Conservation (phyloP, 2,329 filamentous ascomycete genomes). For the Penicillium crustosum region DNA sequence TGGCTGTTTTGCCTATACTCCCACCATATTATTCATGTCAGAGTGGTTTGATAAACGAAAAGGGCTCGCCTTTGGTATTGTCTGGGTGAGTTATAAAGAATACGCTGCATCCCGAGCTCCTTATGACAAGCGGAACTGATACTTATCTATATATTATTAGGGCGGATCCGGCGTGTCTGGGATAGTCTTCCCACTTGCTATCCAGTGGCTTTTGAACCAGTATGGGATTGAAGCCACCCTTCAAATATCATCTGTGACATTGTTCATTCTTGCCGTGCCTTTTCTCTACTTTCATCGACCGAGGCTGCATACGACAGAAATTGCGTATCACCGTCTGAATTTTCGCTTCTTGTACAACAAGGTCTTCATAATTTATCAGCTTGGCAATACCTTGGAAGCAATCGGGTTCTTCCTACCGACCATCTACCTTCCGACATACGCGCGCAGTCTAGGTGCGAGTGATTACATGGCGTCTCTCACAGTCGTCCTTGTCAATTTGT, state of each 20-base stretch:
- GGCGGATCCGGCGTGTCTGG: constrained; percentile 36
- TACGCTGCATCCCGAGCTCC: neutral
- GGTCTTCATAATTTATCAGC: constrained; percentile 38
- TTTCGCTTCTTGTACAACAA: constrained; percentile 33
- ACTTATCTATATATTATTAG: constrained; percentile 9
- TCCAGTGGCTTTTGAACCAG: constrained; percentile 32
- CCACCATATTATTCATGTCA: constrained; percentile 49
- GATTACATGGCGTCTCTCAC: constrained; percentile 25
- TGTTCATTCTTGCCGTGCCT: constrained; percentile 42
- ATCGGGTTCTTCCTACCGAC: constrained; percentile 39
- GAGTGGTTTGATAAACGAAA: constrained; percentile 53
- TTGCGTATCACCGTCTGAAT: constrained; percentile 28
- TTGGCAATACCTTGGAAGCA: constrained; percentile 36
- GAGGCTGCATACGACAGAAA: constrained; percentile 23
- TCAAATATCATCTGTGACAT: constrained; percentile 25
- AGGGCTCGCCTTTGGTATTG: constrained; percentile 52
- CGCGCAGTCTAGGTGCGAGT: constrained; percentile 23
- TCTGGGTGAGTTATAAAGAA: constrained; percentile 39
- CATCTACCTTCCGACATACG: constrained; percentile 36
- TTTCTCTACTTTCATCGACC: constrained; percentile 36
- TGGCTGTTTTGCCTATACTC: constrained; percentile 49
- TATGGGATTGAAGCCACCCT: constrained; percentile 30
- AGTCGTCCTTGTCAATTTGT: constrained; percentile 32
- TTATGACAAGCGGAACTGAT: neutral
- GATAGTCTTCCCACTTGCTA: constrained; percentile 31